Evolutionary conservation across 305 asterid genomes (phyloP).

Genomic region (Rubia balearica): DNA sequence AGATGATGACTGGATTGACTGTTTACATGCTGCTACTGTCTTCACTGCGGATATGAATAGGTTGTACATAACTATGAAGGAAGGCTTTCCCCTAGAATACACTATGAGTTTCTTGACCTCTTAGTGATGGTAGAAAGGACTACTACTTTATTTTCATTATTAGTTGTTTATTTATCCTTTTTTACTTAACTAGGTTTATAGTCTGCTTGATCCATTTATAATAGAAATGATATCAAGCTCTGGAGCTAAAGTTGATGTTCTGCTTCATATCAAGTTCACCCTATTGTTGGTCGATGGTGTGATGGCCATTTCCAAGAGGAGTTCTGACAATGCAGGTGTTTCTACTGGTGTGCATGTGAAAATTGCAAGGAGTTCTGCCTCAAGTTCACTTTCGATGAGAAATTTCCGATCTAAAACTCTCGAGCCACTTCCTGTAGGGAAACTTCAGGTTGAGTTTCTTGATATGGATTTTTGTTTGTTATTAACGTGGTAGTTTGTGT

Average conservation of each 20-base stretch:
- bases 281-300: constrained; percentile 71
- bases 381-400: constrained; percentile 35
- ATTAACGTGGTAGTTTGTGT: no score
- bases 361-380: constrained; percentile 42
- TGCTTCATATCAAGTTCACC: constrained; percentile 21
- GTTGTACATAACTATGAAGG: constrained; percentile 87
- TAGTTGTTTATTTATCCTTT: constrained; percentile 19
- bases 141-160: constrained; percentile 9
- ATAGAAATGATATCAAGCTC: constrained; percentile 88
- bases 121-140: constrained; percentile 11
- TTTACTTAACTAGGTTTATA: constrained; percentile 63
- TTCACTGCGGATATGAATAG: constrained; percentile 96
- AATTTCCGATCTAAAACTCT: constrained; percentile 75
- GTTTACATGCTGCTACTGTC: constrained; percentile 69
- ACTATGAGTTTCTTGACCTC: constrained; percentile 48
- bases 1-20: constrained; percentile 19
- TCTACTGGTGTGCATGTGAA: constrained; percentile 40
- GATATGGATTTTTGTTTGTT: not conserved
- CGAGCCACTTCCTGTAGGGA: constrained; percentile 65
- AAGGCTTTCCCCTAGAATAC: constrained; percentile 95
- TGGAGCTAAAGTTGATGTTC: constrained; percentile 74
- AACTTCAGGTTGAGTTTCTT: constrained; percentile 63
- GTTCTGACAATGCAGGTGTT: constrained; percentile 26
- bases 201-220: constrained; percentile 91
- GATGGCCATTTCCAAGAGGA: constrained; percentile 56